Evolutionary conservation across 352 stramenopile genomes (phyloP).

Genomic region (Plasmopara viticola): DNA sequence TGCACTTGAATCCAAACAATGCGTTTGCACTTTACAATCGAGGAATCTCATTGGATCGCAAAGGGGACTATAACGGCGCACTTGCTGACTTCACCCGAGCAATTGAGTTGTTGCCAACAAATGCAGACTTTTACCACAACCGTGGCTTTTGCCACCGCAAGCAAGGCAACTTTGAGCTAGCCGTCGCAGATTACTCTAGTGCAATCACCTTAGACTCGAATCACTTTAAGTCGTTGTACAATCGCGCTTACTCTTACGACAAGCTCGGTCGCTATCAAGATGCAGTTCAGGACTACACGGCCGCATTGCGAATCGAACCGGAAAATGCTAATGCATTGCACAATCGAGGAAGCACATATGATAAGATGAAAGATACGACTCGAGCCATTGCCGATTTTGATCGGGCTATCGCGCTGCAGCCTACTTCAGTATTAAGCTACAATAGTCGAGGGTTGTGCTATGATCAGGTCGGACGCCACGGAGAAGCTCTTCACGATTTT

Average conservation of each 20-base stretch:
- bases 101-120: slow-evolving; percentile 65
- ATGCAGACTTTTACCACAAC: slow-evolving; percentile 83
- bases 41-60: slow-evolving; percentile 78
- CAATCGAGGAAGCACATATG: slow-evolving; percentile 76
- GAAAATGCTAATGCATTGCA: slow-evolving; percentile 78
- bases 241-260: slow-evolving; percentile 83
- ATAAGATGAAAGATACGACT: slow-evolving; percentile 61
- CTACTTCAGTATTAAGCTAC: slow-evolving; percentile 59
- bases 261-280: slow-evolving; percentile 63
- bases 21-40: slow-evolving; percentile 80
- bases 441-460: slow-evolving; percentile 78
- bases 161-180: slow-evolving; percentile 68
- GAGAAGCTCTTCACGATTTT: slow-evolving; percentile 75
- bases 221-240: slow-evolving; percentile 88
- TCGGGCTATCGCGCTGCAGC: slow-evolving; percentile 50
- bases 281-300: slow-evolving; percentile 72
- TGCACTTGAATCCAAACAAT: slow-evolving; percentile 67
- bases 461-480: slow-evolving; percentile 54
- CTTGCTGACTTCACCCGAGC: slow-evolving; percentile 76
- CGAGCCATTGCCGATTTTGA: slow-evolving; percentile 68
- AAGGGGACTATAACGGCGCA: slow-evolving; percentile 76
- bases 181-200: slow-evolving; percentile 71
- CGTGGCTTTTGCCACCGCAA: slow-evolving; percentile 80
- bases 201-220: slow-evolving; percentile 59
- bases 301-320: slow-evolving; percentile 57